A percentile compares a stretch with the other conserved stretches of the same genome.
phyloP scores from a whole-genome alignment of 768 basidiomycete genomes.

The Nidularia pulvinata region DNA sequence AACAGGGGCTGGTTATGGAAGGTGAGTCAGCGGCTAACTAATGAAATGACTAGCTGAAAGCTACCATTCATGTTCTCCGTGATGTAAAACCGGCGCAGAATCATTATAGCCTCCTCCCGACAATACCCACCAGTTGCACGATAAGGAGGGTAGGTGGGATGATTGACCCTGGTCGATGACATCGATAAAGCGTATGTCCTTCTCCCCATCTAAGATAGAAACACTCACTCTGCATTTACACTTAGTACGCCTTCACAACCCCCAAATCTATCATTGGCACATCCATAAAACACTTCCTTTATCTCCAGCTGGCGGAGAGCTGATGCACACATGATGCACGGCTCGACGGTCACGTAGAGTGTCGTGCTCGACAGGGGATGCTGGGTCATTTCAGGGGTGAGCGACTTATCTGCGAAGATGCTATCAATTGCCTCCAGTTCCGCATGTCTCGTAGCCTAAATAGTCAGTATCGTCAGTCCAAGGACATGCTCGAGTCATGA shows the following conservation, averaged over 20 bases:
- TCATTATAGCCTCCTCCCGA: constrained; percentile 85
- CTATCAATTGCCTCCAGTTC: constrained; percentile 96
- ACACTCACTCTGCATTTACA: constrained; percentile 72
- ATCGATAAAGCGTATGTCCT: background rate
- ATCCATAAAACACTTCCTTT: constrained; percentile 88
- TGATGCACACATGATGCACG: constrained; percentile 99
- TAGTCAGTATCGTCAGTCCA: background rate
- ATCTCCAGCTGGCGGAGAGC: constrained; percentile 95
- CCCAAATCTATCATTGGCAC: constrained; percentile 94
- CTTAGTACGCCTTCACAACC: constrained; percentile 95
- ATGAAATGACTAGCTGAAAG: constrained; percentile 9
- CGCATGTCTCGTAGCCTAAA: constrained; percentile 93
- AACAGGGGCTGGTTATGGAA: constrained; percentile 62
- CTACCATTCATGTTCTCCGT: constrained; percentile 92
- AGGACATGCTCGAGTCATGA: too few relatives aligned
- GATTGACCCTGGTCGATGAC: constrained; percentile 47
- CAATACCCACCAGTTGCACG: constrained; percentile 73
- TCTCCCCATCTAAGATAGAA: background rate
- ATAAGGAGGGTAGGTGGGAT: constrained; percentile 78
- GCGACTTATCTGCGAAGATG: constrained; percentile 63
- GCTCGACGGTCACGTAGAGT: constrained; percentile 98
- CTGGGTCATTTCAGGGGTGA: constrained; percentile 49
- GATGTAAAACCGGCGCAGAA: constrained; percentile 86
- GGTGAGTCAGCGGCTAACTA: constrained; percentile 1
- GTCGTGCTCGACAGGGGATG: constrained; percentile 75